Percentiles rank a stretch among this genome's conserved stretches.
Evolutionary conservation across 768 basidiomycete species (phyloP).

Genomic region (Xanthoconium stramineum): DNA sequence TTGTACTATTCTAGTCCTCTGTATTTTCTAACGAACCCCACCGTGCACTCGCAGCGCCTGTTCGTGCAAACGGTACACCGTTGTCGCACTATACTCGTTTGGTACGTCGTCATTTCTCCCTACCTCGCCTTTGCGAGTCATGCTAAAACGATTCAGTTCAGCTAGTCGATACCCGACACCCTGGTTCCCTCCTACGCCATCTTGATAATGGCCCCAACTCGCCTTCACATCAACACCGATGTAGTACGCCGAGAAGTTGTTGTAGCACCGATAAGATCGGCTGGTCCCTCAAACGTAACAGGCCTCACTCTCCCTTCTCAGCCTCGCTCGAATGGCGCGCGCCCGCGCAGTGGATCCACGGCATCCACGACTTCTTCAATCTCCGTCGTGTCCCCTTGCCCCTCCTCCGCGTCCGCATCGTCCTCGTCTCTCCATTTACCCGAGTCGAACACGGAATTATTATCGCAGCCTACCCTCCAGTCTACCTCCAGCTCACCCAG

Average conservation of each 20-base stretch:
- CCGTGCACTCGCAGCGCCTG: not conserved
- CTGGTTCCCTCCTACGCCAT: not conserved
- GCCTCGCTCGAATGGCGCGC: conserved; percentile 16
- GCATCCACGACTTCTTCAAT: conserved; percentile 57
- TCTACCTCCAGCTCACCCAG: conserved; percentile 37
- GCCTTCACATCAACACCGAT: conserved; percentile 50
- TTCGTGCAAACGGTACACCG: not conserved
- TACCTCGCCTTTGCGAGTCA: not conserved
- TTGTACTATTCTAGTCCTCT: conserved; percentile 28
- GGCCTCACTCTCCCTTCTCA: conserved; percentile 19
- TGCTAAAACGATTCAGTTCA: conserved; percentile 4
- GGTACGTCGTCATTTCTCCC: conserved; percentile 10
- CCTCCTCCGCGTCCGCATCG: conserved; percentile 46
- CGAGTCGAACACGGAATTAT: conserved; percentile 33
- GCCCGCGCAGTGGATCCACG: conserved; percentile 50
- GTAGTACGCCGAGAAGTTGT: conserved; percentile 33
- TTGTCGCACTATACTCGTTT: not conserved
- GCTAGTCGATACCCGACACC: not conserved
- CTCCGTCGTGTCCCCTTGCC: conserved; percentile 52
- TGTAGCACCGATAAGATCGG: conserved; percentile 31
- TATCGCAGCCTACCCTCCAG: conserved; percentile 16
- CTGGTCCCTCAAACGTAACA: conserved; percentile 30
- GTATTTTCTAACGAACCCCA: conserved; percentile 3
- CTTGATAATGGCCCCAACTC: conserved; percentile 40
- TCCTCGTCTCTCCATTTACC: conserved; percentile 48